Evolutionary conservation across 257 asterid genomes (phyloP), one percentile per base, ranked within the genome.

Genomic region (Pogostemon cablin): DNA sequence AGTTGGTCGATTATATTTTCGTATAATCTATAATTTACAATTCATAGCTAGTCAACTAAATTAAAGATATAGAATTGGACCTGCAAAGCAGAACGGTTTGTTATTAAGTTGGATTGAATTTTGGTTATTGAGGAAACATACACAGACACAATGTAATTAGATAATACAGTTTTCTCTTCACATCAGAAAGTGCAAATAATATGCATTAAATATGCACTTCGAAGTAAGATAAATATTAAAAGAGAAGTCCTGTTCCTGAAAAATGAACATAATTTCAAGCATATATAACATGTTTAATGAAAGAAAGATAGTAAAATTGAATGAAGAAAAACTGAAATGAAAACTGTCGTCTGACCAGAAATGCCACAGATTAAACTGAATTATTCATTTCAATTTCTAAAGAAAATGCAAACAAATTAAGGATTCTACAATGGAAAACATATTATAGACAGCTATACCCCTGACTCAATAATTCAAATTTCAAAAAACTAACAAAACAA

Each of bases 371-470:
- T 17, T 9, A 49, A 20, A 34, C 41, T 52, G 44, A 35, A 41
- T 11, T 12, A 3, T 48, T 48, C 53, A 39, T 15, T 48, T 39
- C 75, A 72, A 72, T 52, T 4, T 17, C 20, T 56, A 57, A 10
- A 17, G 53, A 25, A 50, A 71, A 47, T 60, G 25, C 69, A 46
- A 4, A 8, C 37, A 62, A 25, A 25, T 1, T 25, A 25, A 25
- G 32, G 32, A 25, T 25, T 25, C 32, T 25, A 25, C 32, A 25
- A 25, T 25, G 32, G 1, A 25, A 25, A 25, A 25, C 32, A 1
- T 25, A 25, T 25, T 25, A 25, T 25, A 25, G n/a, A 52, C 42
- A 58, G 15, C 9, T 3, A 37, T 34, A 11, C 12, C 25, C 12
- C 48, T 43, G 47, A 35, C 34, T 34, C 53, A 55, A 35, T 7